Evolutionary conservation across 495 filamentous ascomycete genomes (phyloP), one percentile per base, ranked within the genome.

Genomic region (Penicillium macrosclerotiorum): DNA sequence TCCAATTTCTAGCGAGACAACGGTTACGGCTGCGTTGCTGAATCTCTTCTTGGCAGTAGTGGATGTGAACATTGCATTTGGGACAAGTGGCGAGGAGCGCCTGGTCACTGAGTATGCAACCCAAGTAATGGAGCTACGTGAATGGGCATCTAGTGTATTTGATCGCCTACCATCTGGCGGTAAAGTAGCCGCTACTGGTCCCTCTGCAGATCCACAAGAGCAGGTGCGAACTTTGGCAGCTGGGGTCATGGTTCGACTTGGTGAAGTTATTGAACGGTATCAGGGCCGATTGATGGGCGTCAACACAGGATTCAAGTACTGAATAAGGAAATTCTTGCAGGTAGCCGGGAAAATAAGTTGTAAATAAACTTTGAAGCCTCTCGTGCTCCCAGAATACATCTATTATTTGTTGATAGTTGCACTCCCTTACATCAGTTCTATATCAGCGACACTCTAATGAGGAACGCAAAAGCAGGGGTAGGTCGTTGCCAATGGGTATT

Each of bases 241-340:
- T 2, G 90, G 86, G 1, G 82, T 95, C 32, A 67, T 96, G 67
- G 79, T 95, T 16, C 84, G 83, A 54, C 66, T 86, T 42, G 78
- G 80, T 27, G 90, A 95, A 67, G 79, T 86, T 24, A 81, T 91
- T 31, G 87, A 95, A 61, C 84, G 83, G 64, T 93, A 86, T 62
- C 84, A 89, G 67, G 75, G 81, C 35, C 65, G 58, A 53, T 61
- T 68, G 65, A 78, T 72, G 78, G 78, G 67, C 42, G 73, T 68
- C 44, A 75, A 67, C 60, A 69, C 50, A 45, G 77, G 59, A 46
- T 80, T 71, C 65, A 63, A 53, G 34, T 75, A 75, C 49, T 75
- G 47, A 50, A 14, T 32, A 18, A 14, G 6, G 31, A 20, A 5
- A 29, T 33, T 8, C 16, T 7, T 31, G 16, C 22, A 29, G 9